These are phyloP conservation scores for Cicer bijugum DNA, from an alignment of 306 rosid genomes.

Conservation along the genomic window DNA sequence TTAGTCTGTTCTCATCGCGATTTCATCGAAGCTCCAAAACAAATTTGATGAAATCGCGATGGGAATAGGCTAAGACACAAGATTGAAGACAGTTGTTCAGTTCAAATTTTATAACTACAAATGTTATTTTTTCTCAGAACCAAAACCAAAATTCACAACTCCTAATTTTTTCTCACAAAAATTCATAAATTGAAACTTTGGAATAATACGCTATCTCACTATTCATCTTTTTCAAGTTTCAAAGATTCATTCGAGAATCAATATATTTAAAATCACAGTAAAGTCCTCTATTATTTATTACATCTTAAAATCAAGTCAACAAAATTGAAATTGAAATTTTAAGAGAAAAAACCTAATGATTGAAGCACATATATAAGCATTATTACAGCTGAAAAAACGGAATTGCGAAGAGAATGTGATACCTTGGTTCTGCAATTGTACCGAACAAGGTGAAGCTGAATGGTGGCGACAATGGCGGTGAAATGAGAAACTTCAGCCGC, in stretches of 20 bases:
- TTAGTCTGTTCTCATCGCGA: no score
- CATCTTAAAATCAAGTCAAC: conserved; percentile 42
- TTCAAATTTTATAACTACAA: conserved; percentile 47
- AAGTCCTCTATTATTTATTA: conserved; percentile 58
- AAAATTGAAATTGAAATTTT: conserved; percentile 20
- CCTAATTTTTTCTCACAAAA: not conserved
- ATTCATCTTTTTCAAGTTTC: conserved; percentile 49
- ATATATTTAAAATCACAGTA: conserved; percentile 41
- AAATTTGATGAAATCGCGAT: no score
- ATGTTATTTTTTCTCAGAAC: not conserved
- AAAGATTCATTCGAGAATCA: conserved; percentile 37
- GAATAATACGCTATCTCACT: conserved; percentile 56
- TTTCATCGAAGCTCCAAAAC: no score
- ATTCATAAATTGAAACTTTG: conserved; percentile 25
- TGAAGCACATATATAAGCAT: not conserved
- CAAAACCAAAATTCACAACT: conserved; percentile 1
- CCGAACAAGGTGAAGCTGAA: conserved; percentile 46
- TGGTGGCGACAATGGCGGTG: conserved; percentile 7
- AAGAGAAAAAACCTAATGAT: conserved; percentile 26
- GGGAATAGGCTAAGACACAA: no score
- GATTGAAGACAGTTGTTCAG: conserved; percentile 53
- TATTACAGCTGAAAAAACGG: not conserved
- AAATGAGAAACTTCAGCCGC: conserved; percentile 8
- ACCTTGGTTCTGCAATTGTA: conserved; percentile 67
- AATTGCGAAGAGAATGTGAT: not conserved